These are phyloP conservation scores for Trichoderma gracile DNA, from an alignment of 2,329 filamentous ascomycete genomes.

Conservation along the genomic window DNA sequence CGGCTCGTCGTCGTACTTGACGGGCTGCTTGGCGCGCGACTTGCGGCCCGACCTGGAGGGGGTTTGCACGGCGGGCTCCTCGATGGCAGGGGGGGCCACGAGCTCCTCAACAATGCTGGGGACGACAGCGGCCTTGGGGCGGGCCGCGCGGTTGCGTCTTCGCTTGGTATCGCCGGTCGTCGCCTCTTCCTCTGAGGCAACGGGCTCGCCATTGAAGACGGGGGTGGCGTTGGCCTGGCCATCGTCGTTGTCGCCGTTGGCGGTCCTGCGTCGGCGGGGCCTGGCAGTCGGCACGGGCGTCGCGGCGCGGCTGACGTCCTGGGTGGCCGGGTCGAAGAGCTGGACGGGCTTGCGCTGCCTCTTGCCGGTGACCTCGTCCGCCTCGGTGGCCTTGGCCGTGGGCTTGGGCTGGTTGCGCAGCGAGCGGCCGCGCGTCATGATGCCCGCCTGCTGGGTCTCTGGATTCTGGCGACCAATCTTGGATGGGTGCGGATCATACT, in stretches of 20 bases:
- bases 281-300: constrained; percentile 47
- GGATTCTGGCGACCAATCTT: constrained; percentile 62
- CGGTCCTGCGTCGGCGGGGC: constrained; percentile 38
- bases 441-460: constrained; percentile 52
- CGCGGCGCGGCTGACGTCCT: constrained; percentile 53
- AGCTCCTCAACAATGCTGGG: constrained; percentile 34
- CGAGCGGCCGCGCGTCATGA: constrained; percentile 53
- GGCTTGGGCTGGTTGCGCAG: constrained; percentile 59
- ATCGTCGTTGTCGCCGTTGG: constrained; percentile 36
- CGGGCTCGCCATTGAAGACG: constrained; percentile 40
- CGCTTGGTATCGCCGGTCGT: constrained; percentile 30
- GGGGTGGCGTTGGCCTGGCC: constrained; percentile 32
- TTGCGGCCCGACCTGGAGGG: constrained; percentile 33
- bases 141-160: constrained; percentile 37
- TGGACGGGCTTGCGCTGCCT: constrained; percentile 55
- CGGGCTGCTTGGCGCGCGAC: constrained; percentile 32
- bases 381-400: constrained; percentile 60
- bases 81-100: constrained; percentile 25
- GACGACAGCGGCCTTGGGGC: constrained; percentile 31
- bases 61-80: constrained; percentile 14
- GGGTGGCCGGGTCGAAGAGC: constrained; percentile 52
- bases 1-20: constrained; percentile 36
- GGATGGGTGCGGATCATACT: constrained; percentile 59
- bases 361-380: constrained; percentile 54
- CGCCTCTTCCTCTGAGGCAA: constrained; percentile 37